Evolutionary conservation across 768 basidiomycete species (phyloP), one percentile per base, ranked within the genome.

Genomic region (Phlebiopsis flavidoalba): DNA sequence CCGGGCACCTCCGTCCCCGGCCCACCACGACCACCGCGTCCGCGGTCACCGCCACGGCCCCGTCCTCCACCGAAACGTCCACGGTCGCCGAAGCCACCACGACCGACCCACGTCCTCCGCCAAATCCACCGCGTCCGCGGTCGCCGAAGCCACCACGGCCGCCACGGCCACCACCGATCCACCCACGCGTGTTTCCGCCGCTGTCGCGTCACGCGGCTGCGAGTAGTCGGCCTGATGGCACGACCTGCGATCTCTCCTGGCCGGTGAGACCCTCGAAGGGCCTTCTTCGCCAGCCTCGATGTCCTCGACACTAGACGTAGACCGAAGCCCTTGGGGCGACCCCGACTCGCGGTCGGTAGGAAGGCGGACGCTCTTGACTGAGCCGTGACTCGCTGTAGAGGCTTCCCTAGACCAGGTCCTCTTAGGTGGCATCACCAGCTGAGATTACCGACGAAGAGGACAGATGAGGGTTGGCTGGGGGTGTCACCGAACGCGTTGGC

Each of bases 301-400:
- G 87, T 84, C 74, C 95, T 97, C 74, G 98, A 94, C 70, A 99
- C 91, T 31, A 2, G 26, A 31, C 26, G 26, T 75, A 98, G 98
- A 21, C 87, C 97, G 74, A 96, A 98, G 68, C 97, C 97, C 75
- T 98, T 98, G 50, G 92, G 87, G 63, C 80, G 82, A 31, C 94
- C n/a, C 95, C 7, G 89, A 83, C 53, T 99, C 97, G 65, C 92
- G 81, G 73, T 98, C 95, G 43, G 95, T 97, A 33, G 95, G 94
- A 53, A 99, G 77, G 59, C 95, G 85, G 45, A 98, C 92, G 69
- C 79, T 88, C 77, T 91, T 90, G 63, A 97, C 84, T 47, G 84
- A 80, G 60, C 93, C 93, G 71, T 87, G n/a, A 88, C 70, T 94
- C 93, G 64, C 85, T 87, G 74, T n/a, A n/a, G 98, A 99, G 66